Base-by-base conservation (phyloP, 805 yeast species). In the Yarrowia sp. region DNA sequence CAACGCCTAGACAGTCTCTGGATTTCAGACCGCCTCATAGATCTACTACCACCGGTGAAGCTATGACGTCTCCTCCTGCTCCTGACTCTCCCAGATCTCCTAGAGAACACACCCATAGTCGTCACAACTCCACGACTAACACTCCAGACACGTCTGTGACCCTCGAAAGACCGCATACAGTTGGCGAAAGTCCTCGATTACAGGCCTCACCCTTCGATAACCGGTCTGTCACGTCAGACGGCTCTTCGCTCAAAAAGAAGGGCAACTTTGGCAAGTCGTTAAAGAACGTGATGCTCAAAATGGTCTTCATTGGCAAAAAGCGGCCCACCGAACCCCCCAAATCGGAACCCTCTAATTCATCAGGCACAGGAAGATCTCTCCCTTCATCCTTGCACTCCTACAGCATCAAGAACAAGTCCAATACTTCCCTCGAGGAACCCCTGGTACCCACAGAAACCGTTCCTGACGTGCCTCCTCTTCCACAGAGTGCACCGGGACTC, bases 271-370 rank as follows among this genome's bases (percentile, higher is more conserved):
- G 69, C 48, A 56, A 49, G 16, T 45, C 71, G 3, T 40, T 70
- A 43, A 70, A 70, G 53, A 70, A 68, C 45, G 67, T 70, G 19
- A 68, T 70, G 70, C 59, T 70, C 8, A 69, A 58, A 38, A 48
- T 70, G 46, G 59, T 70, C 19, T 50, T 70, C 19, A 53, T 61
- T 53, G 22, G 65, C 46, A 35, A 67, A 19, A 46, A 53, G 55
- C 2, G 22, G n/a, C 53, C 53, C 52, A 22, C 42, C 19, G 48
- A 49, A 1, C n/a, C 19, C 8, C 35, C 43, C 4, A n/a, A 15
- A 8, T 48, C 52, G 14, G 53, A 49, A 12, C 19, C 53, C 19
- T 15, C 38, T 10, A 35, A 32, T 4, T 8, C 40, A 15, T 32
- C 53, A 11, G 53, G 22, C 8, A 8, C 32, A 5, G 59, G 59